These are phyloP conservation scores for Iris macrosiphon DNA, from an alignment of 106 monocot species.

Conservation along the genomic window DNA sequence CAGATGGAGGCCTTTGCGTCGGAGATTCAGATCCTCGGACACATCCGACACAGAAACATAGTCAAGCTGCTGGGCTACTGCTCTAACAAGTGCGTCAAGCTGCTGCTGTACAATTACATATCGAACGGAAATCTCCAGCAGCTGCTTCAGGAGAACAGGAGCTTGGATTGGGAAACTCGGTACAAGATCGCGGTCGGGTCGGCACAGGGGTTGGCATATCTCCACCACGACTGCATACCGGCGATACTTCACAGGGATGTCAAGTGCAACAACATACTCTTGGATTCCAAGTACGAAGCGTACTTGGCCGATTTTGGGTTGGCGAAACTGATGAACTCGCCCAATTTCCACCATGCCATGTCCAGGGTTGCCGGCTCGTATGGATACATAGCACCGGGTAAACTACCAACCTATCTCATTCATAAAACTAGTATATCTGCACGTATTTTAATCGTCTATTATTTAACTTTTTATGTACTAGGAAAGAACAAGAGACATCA, in stretches of 20 bases:
- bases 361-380: conserved; percentile 87
- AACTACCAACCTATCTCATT: conserved; percentile 5
- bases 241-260: conserved; percentile 86
- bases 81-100: conserved; percentile 49
- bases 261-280: conserved; percentile 86
- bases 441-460: no score
- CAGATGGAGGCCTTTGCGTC: conserved; percentile 32
- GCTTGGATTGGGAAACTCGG: conserved; percentile 89
- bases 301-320: conserved; percentile 93
- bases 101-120: conserved; percentile 64
- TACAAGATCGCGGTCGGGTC: conserved; percentile 79
- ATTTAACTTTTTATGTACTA: no score
- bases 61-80: conserved; percentile 63
- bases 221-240: conserved; percentile 93
- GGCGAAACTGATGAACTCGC: conserved; percentile 77
- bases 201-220: conserved; percentile 85
- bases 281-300: conserved; percentile 78
- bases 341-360: conserved; percentile 76
- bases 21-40: conserved; percentile 64
- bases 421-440: no score
- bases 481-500: no score
- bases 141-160: conserved; percentile 60
- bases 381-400: conserved; percentile 98
- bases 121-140: conserved; percentile 64
- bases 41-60: conserved; percentile 70